Evolutionary conservation across 2,329 filamentous ascomycete genomes (phyloP), one percentile per base, ranked within the genome.

Genomic region (Coniochaeta prunicola): DNA sequence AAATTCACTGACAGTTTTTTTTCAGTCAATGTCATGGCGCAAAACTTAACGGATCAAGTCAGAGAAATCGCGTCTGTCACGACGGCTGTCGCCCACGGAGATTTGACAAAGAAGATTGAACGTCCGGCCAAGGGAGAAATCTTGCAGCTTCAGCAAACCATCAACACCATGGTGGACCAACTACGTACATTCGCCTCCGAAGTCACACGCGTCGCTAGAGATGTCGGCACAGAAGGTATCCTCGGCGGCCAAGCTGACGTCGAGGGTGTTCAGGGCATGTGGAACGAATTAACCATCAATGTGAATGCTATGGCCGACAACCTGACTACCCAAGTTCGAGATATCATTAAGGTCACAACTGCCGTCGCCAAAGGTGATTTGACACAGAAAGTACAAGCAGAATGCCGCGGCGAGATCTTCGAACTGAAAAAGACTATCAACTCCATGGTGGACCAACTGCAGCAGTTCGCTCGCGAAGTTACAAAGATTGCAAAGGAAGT

Each of bases 401-500:
- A 91, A 69, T 93, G 90, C 75, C 89, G 87, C 77, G 96, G 89
- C 74, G 94, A 93, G 80, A 97, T 92, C 68, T 89, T 87, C 70
- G 91, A 90, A 77, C 88, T 99, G 69, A 99, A 99, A 76, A 92
- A 92, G 61, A 97, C 94, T 53, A 99, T 97, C 79, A 99, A 99
- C 76, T 94, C 90, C 71, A 99, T 99, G 93, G 93, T 99, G 65
- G 94, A 97, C 72, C 94, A 97, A 73, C 80, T 99, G 59, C 91
- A 96, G 70, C 92, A 97, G 70, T 97, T 97, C 71, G 94, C 94
- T 10, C 90, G 92, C 69, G 93, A 97, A 77, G 94, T 99, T 67
- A 97, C 93, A 38, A 96, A 94, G 74, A 90, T 99, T 69, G 93
- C 93, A 38, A 89, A 91, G 71, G 93, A 97, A 74, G 94, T 97